These are phyloP conservation scores for Byssochlamys sp. DNA, from an alignment of 2,329 filamentous ascomycete species.

Conservation along the genomic window DNA sequence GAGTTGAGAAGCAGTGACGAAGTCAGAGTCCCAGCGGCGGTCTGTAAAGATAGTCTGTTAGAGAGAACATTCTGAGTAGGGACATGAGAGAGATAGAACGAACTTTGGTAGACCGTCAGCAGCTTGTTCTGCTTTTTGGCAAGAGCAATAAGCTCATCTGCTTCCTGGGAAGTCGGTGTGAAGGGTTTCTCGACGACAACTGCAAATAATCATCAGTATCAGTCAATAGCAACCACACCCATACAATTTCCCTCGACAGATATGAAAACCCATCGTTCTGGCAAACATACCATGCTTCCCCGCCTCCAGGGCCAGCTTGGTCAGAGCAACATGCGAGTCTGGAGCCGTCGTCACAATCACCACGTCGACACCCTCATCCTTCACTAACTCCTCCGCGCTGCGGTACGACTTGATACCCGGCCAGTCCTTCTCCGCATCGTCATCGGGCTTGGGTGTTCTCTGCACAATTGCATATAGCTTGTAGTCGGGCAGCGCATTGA, in stretches of 20 bases:
- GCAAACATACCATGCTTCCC: constrained; percentile 53
- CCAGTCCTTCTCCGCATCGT: constrained; percentile 61
- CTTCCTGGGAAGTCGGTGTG: constrained; percentile 60
- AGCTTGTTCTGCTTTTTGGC: constrained; percentile 44
- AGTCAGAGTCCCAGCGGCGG: constrained; percentile 69
- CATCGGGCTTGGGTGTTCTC: constrained; percentile 53
- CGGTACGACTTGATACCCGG: constrained; percentile 57
- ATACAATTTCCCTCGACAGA: background rate
- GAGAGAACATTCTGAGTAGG: background rate
- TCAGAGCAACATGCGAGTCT: constrained; percentile 58
- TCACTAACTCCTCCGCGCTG: constrained; percentile 52
- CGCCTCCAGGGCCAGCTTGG: constrained; percentile 54
- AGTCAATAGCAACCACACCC: background rate
- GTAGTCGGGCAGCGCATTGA: constrained; percentile 54
- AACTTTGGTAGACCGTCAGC: constrained; percentile 61
- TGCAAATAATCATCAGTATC: constrained; percentile 9
- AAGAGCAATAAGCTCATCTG: constrained; percentile 51
- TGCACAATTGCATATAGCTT: constrained; percentile 68
- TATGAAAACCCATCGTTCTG: background rate
- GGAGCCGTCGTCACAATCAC: constrained; percentile 64
- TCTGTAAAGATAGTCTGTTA: constrained; percentile 27
- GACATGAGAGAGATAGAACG: constrained; percentile 5
- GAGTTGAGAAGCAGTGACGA: constrained; percentile 58
- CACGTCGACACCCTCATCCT: constrained; percentile 57
- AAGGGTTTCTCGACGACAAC: constrained; percentile 78